Base-by-base conservation (phyloP, 805 yeast genomes). In the Ogataea ramenticola region DNA sequence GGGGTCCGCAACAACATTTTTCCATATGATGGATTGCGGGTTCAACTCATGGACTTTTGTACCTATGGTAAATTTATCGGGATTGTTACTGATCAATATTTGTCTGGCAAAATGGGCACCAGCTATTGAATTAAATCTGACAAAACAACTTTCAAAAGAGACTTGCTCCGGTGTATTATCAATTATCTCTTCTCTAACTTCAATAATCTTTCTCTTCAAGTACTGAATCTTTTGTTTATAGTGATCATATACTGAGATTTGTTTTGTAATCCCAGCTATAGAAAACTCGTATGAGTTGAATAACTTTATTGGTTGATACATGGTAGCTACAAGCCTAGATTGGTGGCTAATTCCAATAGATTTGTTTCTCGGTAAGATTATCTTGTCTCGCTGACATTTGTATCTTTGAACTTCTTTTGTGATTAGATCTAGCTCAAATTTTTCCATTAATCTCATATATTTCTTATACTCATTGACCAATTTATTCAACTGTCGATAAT, bases 11-110 rank as follows among this genome's bases (percentile, higher is more conserved):
- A 86, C 50, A 50, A 58, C 6, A 32, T 86, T 86, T 0, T 63
- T 53, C 96, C 97, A 89, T 1, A 82, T 61, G 1, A 89, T 67
- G 53, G 86, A 95, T 9, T 70, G 59, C 2, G 90, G 84, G 52
- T 82, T 73, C 2, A 82, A 71, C 16, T 79, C 82, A 24, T 75
- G 32, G 15, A 15, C 16, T 9, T 26, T 27, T 4, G 31, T 30
- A 19, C 14, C 19, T 17, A 29, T 7, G 11, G 17, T 70, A 55
- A 77, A 61, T 37, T 55, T 61, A 3, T 73, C 74, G 44, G 72
- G 68, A 14, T 58, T 51, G 36, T 67, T 62, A 1, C 76, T 66
- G 1, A 79, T 54, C 11, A 79, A 57, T 3, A 81, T 60, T 53
- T 86, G 88, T 41, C 75, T 77, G 0, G 86, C 80, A 27, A 82